These are phyloP conservation scores for Amphichorda felina DNA, from an alignment of 2,329 filamentous ascomycete genomes.

Conservation along the genomic window DNA sequence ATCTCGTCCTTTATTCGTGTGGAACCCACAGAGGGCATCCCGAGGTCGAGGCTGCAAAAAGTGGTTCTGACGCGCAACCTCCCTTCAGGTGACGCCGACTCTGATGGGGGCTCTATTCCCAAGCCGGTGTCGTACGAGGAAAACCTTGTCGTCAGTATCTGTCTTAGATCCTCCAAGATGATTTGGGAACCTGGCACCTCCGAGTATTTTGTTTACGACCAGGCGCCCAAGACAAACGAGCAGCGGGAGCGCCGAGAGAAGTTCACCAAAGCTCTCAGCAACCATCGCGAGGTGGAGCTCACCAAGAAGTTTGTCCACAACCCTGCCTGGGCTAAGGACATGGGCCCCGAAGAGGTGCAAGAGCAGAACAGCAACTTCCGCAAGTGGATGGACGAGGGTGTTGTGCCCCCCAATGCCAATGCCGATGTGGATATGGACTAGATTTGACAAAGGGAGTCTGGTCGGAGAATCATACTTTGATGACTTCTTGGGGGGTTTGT, in stretches of 20 bases:
- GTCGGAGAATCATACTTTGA: not conserved
- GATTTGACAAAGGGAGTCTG: not conserved
- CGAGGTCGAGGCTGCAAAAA: conserved; percentile 51
- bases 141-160: conserved; percentile 60
- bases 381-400: conserved; percentile 39
- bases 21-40: conserved; percentile 75
- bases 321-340: conserved; percentile 67
- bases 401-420: conserved; percentile 20
- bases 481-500: not conserved
- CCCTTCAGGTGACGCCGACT: conserved; percentile 47
- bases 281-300: conserved; percentile 58
- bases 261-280: conserved; percentile 38
- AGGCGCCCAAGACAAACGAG: conserved; percentile 55
- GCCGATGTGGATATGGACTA: conserved; percentile 19
- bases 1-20: conserved; percentile 83
- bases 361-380: conserved; percentile 57
- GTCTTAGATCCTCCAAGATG: conserved; percentile 67
- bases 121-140: conserved; percentile 53
- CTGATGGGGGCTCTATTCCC: conserved; percentile 50
- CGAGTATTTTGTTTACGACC: conserved; percentile 63
- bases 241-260: conserved; percentile 39
- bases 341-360: conserved; percentile 66
- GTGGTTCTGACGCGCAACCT: conserved; percentile 62
- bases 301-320: conserved; percentile 75
- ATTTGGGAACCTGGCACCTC: conserved; percentile 60